Evolutionary conservation across 345 rosid species (phyloP).

Genomic region (Diplotaxis tenuifolia): DNA sequence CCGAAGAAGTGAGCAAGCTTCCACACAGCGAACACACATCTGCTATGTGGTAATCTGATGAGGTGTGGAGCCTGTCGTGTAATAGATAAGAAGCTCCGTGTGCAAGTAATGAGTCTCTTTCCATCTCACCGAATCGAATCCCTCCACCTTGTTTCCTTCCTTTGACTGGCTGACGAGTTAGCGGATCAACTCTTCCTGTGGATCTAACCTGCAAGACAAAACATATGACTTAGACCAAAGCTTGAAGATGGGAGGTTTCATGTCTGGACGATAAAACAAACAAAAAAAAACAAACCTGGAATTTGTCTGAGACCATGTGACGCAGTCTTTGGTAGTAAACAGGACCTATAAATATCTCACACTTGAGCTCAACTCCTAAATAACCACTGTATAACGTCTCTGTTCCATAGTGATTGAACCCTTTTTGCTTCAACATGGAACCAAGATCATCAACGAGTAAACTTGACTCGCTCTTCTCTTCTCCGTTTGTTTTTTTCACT

Average conservation of each 20-base stretch:
- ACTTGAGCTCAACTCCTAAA: slow-evolving; percentile 81
- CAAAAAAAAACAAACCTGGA: slow-evolving; percentile 60
- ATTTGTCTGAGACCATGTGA: slow-evolving; percentile 99
- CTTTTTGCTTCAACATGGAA: slow-evolving; percentile 56
- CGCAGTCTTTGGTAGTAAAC: slow-evolving; percentile 96
- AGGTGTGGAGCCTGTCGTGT: slow-evolving; percentile 92
- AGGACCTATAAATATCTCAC: slow-evolving; percentile 94
- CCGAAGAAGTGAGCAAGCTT: slow-evolving; percentile 67
- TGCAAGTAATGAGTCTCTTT: slow-evolving; percentile 87
- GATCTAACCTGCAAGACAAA: slow-evolving; percentile 73
- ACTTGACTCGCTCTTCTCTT: slow-evolving; percentile 44
- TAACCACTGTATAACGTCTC: slow-evolving; percentile 81
- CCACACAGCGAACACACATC: slow-evolving; percentile 86
- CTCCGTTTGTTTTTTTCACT: slow-evolving; percentile 44
- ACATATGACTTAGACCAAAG: neutral
- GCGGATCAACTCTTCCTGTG: slow-evolving; percentile 81
- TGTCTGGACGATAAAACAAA: neutral
- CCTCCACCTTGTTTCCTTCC: slow-evolving; percentile 98
- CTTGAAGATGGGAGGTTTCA: neutral
- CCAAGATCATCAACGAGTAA: slow-evolving; percentile 87
- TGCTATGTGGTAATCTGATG: slow-evolving; percentile 86
- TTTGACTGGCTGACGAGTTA: slow-evolving; percentile 90
- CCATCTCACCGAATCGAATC: slow-evolving; percentile 97
- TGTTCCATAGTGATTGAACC: slow-evolving; percentile 79
- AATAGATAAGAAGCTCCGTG: slow-evolving; percentile 92